A percentile compares a stretch with the other conserved stretches of the same genome.
phyloP scores from a whole-genome alignment of 2,329 filamentous ascomycete species.

The Apiospora saccharicola region DNA sequence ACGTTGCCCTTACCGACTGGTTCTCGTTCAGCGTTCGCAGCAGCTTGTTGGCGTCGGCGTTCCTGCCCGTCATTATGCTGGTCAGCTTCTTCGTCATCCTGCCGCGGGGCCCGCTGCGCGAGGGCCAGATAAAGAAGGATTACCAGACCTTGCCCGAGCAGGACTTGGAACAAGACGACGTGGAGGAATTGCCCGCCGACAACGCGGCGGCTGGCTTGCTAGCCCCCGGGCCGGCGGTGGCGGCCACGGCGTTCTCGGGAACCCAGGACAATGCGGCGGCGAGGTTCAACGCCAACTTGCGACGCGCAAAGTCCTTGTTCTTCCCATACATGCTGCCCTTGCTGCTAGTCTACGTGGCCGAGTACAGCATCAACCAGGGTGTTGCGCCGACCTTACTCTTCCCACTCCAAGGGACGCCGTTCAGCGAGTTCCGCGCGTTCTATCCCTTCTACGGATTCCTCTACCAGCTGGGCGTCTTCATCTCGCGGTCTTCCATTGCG shows the following conservation, averaged over 20 bases:
- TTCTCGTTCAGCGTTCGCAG: conserved; percentile 76
- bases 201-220: conserved; percentile 59
- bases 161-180: conserved; percentile 51
- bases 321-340: conserved; percentile 88
- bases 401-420: conserved; percentile 78
- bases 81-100: conserved; percentile 85
- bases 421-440: conserved; percentile 82
- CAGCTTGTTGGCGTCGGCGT: conserved; percentile 80
- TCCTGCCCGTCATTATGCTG: conserved; percentile 83
- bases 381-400: conserved; percentile 91
- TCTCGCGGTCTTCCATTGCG: conserved; percentile 89
- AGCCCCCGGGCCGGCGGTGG: conserved; percentile 50
- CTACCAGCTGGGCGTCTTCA: conserved; percentile 94
- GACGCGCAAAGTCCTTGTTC: conserved; percentile 74
- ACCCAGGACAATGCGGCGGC: conserved; percentile 39
- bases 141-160: conserved; percentile 62
- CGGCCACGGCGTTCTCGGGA: conserved; percentile 49
- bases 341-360: conserved; percentile 90
- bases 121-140: conserved; percentile 50
- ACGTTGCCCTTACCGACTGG: conserved; percentile 84
- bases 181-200: conserved; percentile 45
- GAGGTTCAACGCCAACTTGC: conserved; percentile 60
- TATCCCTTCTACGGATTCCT: conserved; percentile 95
- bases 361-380: conserved; percentile 98
- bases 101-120: conserved; percentile 70